Evolutionary conservation across 2,329 filamentous ascomycete species (phyloP).

Genomic region (Rhynchosporium secalis): DNA sequence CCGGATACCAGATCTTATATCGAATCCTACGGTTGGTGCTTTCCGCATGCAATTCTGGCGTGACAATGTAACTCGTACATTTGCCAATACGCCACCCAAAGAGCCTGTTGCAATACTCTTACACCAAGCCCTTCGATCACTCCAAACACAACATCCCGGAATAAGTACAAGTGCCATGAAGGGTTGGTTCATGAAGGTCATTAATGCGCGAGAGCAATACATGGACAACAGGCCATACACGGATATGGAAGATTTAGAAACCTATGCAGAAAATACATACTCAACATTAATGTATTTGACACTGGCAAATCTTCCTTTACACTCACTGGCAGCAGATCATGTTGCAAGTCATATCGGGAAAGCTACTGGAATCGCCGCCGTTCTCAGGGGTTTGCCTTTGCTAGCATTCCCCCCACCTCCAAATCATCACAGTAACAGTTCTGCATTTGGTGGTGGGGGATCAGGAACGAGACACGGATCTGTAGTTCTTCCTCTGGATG

Average conservation of each 20-base stretch:
- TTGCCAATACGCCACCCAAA: conserved; percentile 76
- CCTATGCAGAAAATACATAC: conserved; percentile 93
- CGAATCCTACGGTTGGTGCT: conserved; percentile 79
- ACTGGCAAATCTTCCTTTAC: conserved; percentile 74
- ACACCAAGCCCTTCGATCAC: conserved; percentile 66
- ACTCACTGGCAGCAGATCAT: conserved; percentile 85
- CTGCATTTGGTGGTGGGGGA: conserved; percentile 43
- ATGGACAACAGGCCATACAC: conserved; percentile 82
- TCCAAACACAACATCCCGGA: conserved; percentile 48
- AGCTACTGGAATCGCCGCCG: conserved; percentile 81
- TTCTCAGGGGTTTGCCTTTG: conserved; percentile 83
- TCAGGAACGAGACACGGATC: conserved; percentile 54
- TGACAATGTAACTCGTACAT: conserved; percentile 76
- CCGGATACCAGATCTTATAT: conserved; percentile 84
- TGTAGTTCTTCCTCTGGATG: conserved; percentile 80
- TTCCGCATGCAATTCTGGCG: conserved; percentile 96
- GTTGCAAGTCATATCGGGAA: conserved; percentile 95
- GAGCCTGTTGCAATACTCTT: conserved; percentile 90
- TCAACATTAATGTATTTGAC: conserved; percentile 89
- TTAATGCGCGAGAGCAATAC: conserved; percentile 78
- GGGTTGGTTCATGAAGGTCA: conserved; percentile 74
- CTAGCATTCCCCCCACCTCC: conserved; percentile 75
- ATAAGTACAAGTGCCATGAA: conserved; percentile 51
- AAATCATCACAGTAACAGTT: conserved; percentile 54
- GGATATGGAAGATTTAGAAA: conserved; percentile 71